These are phyloP conservation scores for Sonneratia alba DNA, from an alignment of 345 rosid species.

Conservation along the genomic window DNA sequence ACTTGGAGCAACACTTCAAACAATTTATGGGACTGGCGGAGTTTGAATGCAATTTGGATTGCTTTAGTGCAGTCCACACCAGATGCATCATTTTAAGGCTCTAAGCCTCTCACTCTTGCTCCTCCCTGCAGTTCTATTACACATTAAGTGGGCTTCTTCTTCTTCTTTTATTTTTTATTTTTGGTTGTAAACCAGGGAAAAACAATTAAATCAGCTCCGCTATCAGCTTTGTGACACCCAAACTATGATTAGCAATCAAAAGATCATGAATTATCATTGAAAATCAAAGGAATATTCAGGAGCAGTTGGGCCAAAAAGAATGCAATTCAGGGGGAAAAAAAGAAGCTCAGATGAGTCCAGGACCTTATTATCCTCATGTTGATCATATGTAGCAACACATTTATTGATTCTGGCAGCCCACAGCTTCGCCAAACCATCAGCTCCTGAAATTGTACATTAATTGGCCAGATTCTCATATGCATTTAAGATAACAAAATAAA, in stretches of 20 bases:
- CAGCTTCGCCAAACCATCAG: slow-evolving; percentile 89
- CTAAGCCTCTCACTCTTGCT: slow-evolving; percentile 67
- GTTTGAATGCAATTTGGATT: slow-evolving; percentile 75
- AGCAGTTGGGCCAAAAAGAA: no score
- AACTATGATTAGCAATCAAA: no score
- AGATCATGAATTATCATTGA: not conserved
- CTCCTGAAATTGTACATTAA: slow-evolving; percentile 44
- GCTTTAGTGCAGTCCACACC: slow-evolving; percentile 77
- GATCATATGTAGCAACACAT: slow-evolving; percentile 85
- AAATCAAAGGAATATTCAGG: not conserved
- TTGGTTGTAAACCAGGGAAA: no score
- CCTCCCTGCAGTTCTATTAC: slow-evolving; percentile 41
- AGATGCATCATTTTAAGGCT: slow-evolving; percentile 74
- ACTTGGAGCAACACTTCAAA: slow-evolving; percentile 58
- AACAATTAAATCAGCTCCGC: no score
- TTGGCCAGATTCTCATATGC: not conserved
- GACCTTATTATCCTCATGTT: slow-evolving; percentile 84
- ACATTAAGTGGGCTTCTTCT: no score
- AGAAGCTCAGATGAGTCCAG: slow-evolving; percentile 1
- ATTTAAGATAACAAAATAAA: slow-evolving; percentile 1
- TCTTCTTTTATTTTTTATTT: no score
- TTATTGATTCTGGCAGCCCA: slow-evolving; percentile 83
- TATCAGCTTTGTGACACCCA: not conserved
- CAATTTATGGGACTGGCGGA: slow-evolving; percentile 72
- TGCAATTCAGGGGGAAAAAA: no score